Percentiles rank a stretch among this genome's conserved stretches.
Conservation (phyloP, 192 early-diverging fungal genomes). For the Endogone sp. region DNA sequence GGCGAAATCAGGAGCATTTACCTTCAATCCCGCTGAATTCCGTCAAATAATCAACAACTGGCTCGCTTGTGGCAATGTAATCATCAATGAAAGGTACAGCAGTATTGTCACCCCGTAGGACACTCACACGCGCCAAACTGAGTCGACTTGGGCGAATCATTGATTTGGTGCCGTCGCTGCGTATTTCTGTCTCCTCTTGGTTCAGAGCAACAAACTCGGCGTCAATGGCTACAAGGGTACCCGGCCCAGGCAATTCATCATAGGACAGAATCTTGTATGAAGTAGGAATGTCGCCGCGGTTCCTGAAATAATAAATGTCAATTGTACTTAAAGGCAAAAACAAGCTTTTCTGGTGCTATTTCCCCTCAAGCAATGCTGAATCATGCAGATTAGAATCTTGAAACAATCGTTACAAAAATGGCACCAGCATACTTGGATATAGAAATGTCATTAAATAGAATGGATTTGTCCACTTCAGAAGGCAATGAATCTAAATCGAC, state of each 20-base stretch:
- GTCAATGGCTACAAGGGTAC: constrained; percentile 80
- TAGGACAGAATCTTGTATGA: constrained; percentile 46
- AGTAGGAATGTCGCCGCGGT: constrained; percentile 35
- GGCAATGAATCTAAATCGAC: constrained; percentile 43
- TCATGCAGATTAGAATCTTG: not conserved
- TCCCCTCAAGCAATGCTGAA: not conserved
- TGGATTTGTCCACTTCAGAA: constrained; percentile 35
- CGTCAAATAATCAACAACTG: constrained; percentile 89
- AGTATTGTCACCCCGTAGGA: constrained; percentile 75
- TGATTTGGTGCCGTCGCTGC: constrained; percentile 88
- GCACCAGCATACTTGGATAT: constrained; percentile 52
- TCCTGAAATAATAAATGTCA: constrained; percentile 30
- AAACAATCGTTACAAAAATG: not conserved
- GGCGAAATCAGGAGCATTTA: constrained; percentile 14
- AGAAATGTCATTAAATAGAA: constrained; percentile 54
- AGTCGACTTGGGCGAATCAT: constrained; percentile 77
- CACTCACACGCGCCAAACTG: constrained; percentile 85
- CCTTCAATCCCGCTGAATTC: constrained; percentile 92
- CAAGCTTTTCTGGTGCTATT: not conserved
- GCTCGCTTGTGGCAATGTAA: constrained; percentile 82
- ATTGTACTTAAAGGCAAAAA: not conserved
- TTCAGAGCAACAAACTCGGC: constrained; percentile 93
- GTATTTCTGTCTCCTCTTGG: constrained; percentile 84
- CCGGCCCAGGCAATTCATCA: constrained; percentile 61
- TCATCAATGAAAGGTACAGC: constrained; percentile 95